These are phyloP conservation scores for Globisporangium rhizosaccharum DNA, from an alignment of 352 stramenopile genomes.

Conservation along the genomic window DNA sequence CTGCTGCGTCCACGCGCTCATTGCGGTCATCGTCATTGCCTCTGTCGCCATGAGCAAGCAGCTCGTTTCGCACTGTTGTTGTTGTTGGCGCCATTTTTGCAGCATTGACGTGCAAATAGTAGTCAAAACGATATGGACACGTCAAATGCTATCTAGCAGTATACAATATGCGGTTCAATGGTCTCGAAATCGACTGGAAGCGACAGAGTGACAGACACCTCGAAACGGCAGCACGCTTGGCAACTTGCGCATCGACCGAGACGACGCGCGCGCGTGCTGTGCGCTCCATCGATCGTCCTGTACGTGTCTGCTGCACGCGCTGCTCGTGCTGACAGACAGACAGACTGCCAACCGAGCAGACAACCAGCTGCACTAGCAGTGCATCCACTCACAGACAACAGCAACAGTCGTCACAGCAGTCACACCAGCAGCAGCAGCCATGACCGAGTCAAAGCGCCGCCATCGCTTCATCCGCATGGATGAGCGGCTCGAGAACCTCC, in stretches of 20 bases:
- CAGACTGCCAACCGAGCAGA: neutral
- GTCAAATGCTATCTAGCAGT: neutral
- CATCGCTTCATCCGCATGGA: conserved; percentile 83
- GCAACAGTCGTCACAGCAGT: neutral
- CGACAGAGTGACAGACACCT: conserved; percentile 1
- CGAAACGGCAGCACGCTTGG: neutral
- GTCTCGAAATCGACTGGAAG: conserved; percentile 1
- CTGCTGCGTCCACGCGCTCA: conserved; percentile 9
- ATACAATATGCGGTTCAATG: neutral
- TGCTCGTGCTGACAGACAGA: too few species aligned
- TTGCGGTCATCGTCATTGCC: neutral
- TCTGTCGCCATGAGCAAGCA: neutral
- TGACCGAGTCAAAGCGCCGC: conserved; percentile 42
- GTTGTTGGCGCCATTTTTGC: neutral
- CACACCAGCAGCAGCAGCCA: neutral
- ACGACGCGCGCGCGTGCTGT: too few species aligned
- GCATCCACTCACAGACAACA: neutral
- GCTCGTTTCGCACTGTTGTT: neutral
- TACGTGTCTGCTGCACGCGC: neutral
- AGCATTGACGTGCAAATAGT: neutral
- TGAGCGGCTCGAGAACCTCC: conserved; percentile 72
- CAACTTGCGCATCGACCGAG: neutral
- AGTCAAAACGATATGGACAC: neutral
- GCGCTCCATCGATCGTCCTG: neutral
- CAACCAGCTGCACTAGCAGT: neutral